phyloP scores from a whole-genome alignment of 768 basidiomycete genomes.

The Lactarius evosmus region DNA sequence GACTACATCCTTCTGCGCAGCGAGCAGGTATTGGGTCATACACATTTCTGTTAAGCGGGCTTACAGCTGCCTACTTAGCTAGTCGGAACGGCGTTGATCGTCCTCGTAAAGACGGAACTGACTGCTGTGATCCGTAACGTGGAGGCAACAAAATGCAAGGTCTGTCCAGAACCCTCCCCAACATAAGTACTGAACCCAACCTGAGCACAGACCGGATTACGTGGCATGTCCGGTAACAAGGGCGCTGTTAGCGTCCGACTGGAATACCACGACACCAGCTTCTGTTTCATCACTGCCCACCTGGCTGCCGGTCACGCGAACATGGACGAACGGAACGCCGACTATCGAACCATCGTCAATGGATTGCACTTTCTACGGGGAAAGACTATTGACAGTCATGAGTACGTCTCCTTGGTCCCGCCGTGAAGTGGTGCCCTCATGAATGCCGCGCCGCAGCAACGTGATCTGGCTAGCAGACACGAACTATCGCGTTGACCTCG shows the following conservation, averaged over 20 bases:
- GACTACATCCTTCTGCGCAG: slow-evolving; percentile 86
- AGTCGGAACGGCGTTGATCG: slow-evolving; percentile 89
- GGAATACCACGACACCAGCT: slow-evolving; percentile 85
- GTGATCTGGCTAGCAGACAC: slow-evolving; percentile 93
- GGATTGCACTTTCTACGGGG: slow-evolving; percentile 88
- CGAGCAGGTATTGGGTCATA: slow-evolving; percentile 64
- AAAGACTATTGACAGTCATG: slow-evolving; percentile 83
- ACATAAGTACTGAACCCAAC: background rate
- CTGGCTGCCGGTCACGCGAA: slow-evolving; percentile 94
- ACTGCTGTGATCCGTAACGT: slow-evolving; percentile 84
- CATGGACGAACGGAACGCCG: slow-evolving; percentile 85
- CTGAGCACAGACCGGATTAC: slow-evolving; percentile 63
- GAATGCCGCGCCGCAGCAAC: slow-evolving; percentile 52
- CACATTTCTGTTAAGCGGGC: background rate
- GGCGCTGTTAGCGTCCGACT: slow-evolving; percentile 93
- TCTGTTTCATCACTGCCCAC: slow-evolving; percentile 96
- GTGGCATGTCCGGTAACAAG: slow-evolving; percentile 97
- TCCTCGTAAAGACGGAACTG: slow-evolving; percentile 76
- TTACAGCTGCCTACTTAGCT: slow-evolving; percentile 48
- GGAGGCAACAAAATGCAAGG: slow-evolving; percentile 90
- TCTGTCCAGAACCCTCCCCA: slow-evolving; percentile 31
- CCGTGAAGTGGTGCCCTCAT: slow-evolving; percentile 3
- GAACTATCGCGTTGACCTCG: slow-evolving; percentile 89
- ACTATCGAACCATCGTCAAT: slow-evolving; percentile 82
- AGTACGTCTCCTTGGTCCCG: slow-evolving; percentile 54